These are phyloP conservation scores for Parastagonospora avenae DNA, from an alignment of 2,329 filamentous ascomycete species.

Conservation along the genomic window DNA sequence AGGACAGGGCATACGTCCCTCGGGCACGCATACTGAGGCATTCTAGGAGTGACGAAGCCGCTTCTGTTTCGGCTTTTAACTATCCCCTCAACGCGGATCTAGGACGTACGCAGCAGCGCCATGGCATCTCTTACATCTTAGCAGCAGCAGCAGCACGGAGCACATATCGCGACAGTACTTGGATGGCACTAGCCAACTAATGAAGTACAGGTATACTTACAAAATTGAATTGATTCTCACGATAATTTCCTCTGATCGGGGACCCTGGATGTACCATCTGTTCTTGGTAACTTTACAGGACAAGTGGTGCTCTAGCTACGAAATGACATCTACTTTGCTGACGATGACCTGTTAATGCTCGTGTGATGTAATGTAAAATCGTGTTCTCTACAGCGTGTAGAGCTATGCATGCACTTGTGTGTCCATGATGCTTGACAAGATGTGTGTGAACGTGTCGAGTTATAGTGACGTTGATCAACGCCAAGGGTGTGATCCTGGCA, in stretches of 20 bases:
- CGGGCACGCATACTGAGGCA: not conserved
- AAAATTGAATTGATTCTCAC: not conserved
- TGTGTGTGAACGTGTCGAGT: not conserved
- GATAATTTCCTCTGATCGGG: too few relatives aligned
- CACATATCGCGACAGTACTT: not conserved
- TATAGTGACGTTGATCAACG: slow-evolving; percentile 21
- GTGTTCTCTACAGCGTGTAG: too few relatives aligned
- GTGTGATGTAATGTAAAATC: not conserved
- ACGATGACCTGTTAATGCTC: too few relatives aligned
- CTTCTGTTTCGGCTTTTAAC: too few relatives aligned
- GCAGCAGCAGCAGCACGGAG: not conserved
- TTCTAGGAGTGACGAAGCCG: not conserved
- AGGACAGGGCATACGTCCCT: not conserved
- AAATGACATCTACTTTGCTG: not conserved
- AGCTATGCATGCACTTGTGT: too few relatives aligned
- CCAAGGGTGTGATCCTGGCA: slow-evolving; percentile 21
- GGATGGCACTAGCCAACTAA: not conserved
- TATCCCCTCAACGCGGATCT: too few relatives aligned
- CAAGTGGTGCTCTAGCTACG: not conserved
- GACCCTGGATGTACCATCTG: not conserved
- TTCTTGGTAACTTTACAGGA: not conserved
- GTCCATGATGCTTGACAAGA: too few relatives aligned
- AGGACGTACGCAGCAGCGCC: too few relatives aligned
- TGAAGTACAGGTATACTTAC: not conserved
- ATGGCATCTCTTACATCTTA: not conserved